Evolutionary conservation across 768 basidiomycete genomes (phyloP), one percentile per base, ranked within the genome.

Genomic region (Suillus paluster): DNA sequence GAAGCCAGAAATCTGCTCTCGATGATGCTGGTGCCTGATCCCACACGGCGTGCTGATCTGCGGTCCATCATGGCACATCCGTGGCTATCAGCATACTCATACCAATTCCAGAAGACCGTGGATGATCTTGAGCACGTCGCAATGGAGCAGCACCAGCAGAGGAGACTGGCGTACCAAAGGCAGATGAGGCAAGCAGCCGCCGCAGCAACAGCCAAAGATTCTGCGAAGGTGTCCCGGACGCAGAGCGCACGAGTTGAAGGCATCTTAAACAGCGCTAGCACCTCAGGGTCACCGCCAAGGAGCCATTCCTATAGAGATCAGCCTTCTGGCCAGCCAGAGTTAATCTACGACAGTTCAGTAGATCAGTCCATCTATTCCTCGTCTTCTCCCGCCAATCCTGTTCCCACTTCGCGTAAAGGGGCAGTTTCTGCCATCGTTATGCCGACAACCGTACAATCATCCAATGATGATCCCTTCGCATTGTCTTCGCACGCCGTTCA

Each of bases 1-100:
- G 87, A 90, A 60, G 95, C 95, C 36, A 84, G 94, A 55, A 88
- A 95, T 70, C 83, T 99, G 21, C 82, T 99, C 8, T 82, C 86
- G 59, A 85, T 88, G 73, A 99, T 99, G 96, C 90, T 99, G 61
- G 95, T 98, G 4, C 94, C 96, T 9, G 94, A 97, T 67, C 96
- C 96, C 6, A 79, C 82, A 19, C 84, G 84, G 34, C 89, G 97
- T 48, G 91, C 92, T 49, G 87, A 87, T 62, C 81, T 98, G 42
- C 78, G 82, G 11, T 78, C 81, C 1, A 89, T 99, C 67, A 97
- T 97, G 94, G 79, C 76, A 14, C 97, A 99, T 72, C 83, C 86
- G 4, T 99, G 97, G 97, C 81, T 99, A 25, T 77, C 79, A 1
- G 81, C 86, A 4, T 71, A 71, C 25, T 68, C 71, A 0, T 70